These are phyloP conservation scores for Globisporangium lucens DNA, from an alignment of 352 stramenopile genomes.

Conservation along the genomic window DNA sequence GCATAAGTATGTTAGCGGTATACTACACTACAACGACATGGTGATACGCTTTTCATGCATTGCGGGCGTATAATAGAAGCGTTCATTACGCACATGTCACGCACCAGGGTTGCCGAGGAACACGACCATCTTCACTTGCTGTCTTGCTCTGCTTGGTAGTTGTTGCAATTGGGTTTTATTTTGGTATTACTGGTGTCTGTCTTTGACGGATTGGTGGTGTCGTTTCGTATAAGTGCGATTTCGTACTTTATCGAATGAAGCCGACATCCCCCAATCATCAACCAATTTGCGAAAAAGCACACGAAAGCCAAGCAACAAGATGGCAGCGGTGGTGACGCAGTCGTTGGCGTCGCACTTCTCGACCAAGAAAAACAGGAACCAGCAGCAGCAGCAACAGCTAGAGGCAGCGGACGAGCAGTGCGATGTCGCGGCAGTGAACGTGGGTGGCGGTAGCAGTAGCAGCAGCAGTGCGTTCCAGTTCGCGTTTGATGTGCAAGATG, in stretches of 20 bases:
- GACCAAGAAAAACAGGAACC: conserved; percentile 12
- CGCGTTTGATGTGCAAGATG: conserved; percentile 13
- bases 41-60: background rate
- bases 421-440: background rate
- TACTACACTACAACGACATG: background rate
- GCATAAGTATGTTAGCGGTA: background rate
- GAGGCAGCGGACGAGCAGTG: background rate
- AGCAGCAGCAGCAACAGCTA: conserved; percentile 8
- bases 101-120: conserved; percentile 73
- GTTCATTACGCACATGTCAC: conserved; percentile 8
- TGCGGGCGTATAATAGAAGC: background rate
- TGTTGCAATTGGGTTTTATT: background rate
- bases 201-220: background rate
- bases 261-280: background rate
- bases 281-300: background rate
- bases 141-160: background rate
- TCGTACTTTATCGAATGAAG: conserved; percentile 8
- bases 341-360: conserved; percentile 18
- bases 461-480: conserved; percentile 13
- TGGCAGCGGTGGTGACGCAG: background rate
- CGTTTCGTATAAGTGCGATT: background rate
- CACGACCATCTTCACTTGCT: conserved; percentile 43
- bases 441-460: background rate
- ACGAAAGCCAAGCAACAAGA: background rate
- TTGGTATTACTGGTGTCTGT: background rate